Evolutionary conservation across 257 asterid genomes (phyloP).

Genomic region (Handroanthus guayacan): DNA sequence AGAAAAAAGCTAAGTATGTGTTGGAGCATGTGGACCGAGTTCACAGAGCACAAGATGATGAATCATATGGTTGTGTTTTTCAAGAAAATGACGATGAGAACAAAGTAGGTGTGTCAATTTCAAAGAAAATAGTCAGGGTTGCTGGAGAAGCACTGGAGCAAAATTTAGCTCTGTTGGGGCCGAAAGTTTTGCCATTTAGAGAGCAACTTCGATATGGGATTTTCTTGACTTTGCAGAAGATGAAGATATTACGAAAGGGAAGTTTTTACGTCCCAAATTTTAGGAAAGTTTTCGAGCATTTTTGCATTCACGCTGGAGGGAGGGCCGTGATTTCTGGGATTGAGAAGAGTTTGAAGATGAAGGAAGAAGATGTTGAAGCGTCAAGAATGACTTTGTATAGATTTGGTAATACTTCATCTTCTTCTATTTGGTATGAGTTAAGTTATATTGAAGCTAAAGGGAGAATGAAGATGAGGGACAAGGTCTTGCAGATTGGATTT

Average conservation of each 20-base stretch:
- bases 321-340: slow-evolving; percentile 33
- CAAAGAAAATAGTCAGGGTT: slow-evolving; percentile 17
- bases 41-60: slow-evolving; percentile 21
- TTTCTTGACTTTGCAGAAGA: slow-evolving; percentile 6
- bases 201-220: slow-evolving; percentile 27
- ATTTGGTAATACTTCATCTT: slow-evolving; percentile 45
- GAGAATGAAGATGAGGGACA: slow-evolving; percentile 41
- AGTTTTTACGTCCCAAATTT: slow-evolving; percentile 33
- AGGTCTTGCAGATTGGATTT: slow-evolving; percentile 40
- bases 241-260: slow-evolving; percentile 3
- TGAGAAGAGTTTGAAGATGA: slow-evolving; percentile 33
- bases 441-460: slow-evolving; percentile 40
- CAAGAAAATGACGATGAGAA: slow-evolving; percentile 30
- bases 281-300: slow-evolving; percentile 39
- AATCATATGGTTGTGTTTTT: slow-evolving; percentile 31
- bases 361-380: slow-evolving; percentile 36
- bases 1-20: slow-evolving; percentile 22
- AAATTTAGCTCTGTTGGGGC: slow-evolving; percentile 37
- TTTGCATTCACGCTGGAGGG: slow-evolving; percentile 43
- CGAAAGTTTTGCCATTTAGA: slow-evolving; percentile 36
- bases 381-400: slow-evolving; percentile 43
- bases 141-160: slow-evolving; percentile 40
- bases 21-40: slow-evolving; percentile 31
- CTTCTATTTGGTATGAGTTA: slow-evolving; percentile 44
- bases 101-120: slow-evolving; percentile 35